A percentile compares a stretch with the other conserved stretches of the same genome.
phyloP scores from a whole-genome alignment of 768 basidiomycete genomes.

The Lentinula raphanica region DNA sequence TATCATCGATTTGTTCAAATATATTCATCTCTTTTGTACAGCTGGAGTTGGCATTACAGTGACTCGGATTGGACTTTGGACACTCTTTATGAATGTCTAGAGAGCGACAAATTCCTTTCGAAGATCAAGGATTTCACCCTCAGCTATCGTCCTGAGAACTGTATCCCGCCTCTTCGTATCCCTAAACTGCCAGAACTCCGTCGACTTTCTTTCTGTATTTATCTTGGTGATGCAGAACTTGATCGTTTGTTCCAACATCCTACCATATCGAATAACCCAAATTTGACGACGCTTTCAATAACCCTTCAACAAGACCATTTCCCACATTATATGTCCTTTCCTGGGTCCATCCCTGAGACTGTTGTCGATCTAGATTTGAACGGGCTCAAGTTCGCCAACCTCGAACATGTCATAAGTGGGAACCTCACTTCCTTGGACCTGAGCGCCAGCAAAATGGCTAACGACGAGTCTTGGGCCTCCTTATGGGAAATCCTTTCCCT shows the following conservation, averaged over 20 bases:
- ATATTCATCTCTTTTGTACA: not conserved
- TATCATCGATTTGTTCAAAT: not conserved
- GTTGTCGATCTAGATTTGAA: no score
- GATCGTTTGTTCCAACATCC: not conserved
- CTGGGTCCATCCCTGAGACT: not conserved
- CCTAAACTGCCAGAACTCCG: not conserved
- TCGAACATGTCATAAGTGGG: no score
- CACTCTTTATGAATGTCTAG: not conserved
- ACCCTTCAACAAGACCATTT: not conserved
- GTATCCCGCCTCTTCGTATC: not conserved
- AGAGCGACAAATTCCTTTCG: not conserved
- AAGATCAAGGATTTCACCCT: not conserved
- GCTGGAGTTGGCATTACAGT: not conserved
- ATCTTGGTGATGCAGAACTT: not conserved
- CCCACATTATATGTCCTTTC: not conserved
- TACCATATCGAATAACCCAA: not conserved
- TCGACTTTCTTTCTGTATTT: not conserved
- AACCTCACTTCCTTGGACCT: no score
- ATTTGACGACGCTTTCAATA: not conserved
- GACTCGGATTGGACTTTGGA: not conserved
- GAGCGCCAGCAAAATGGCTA: no score
- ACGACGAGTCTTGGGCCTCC: no score
- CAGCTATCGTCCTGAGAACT: not conserved
- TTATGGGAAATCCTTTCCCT: no score
- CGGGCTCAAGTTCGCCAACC: no score